Base-by-base conservation (phyloP, 257 asterid species). In the Anisodus acutangulus region DNA sequence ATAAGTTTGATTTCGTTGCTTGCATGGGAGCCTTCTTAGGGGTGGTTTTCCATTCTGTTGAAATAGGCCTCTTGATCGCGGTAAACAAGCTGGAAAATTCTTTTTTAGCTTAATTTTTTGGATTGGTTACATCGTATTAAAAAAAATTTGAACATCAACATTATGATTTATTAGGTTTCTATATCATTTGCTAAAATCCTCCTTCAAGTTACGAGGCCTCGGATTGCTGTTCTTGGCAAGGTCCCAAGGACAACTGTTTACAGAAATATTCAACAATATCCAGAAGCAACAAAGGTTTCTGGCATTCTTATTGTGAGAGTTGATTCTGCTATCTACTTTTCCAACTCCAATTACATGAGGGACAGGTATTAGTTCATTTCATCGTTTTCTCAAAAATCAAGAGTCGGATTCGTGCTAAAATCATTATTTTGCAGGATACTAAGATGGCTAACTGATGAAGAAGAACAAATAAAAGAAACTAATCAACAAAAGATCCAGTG, bases 1-100 rank as follows among this genome's bases (percentile, higher is more conserved):
- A 93, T 57, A 93, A 93, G 84, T 90, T 93, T 17, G 98, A 93
- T 84, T 93, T 93, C 10, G 84, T 90, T 16, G 98, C 97, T 41
- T 92, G 97, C 84, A 91, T 92, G 93, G 98, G 98, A 19, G 97
- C 98, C 67, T 93, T 92, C 89, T 87, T 93, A 13, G 98, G 98
- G 2, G 98, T 93, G 39, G 90, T 93, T 3, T 93, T 92, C 76
- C 17, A 31, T 13, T 85, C 92, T 13, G 93, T 93, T 11, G 98
- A 93, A 53, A 91, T 92, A 8, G 98, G 98, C 87, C 95, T 93
- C 60, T 85, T 93, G 62, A 88, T 92, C 4, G 98, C 98, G 8
- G 98, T 92, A 90, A 84, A 51, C 4, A 76, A 51, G 63, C 63
- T 76, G 71, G 4, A 85, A 13, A 66, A 8, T 41, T 62, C 54